Base-by-base conservation (phyloP, 2,329 filamentous ascomycete species). In the Botrytis galanthina region DNA sequence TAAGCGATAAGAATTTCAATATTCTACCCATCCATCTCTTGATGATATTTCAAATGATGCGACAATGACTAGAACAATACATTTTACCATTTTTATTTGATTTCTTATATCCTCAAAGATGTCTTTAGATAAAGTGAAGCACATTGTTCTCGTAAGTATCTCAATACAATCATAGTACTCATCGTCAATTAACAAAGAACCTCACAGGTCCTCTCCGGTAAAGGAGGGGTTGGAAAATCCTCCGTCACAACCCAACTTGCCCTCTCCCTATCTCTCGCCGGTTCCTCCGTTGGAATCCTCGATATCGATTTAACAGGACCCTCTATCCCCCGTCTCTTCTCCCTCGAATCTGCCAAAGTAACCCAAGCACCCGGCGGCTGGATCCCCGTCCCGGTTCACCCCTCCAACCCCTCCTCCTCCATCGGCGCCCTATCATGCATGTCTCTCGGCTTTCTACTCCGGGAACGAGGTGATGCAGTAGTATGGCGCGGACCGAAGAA, bases 401-500 rank as follows among this genome's bases (percentile, higher is more conserved):
- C 71, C 80, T 87, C 88, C 14, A 83, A 88, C 76, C 79, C 84
- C 5, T 80, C 82, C 9, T 80, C 82, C 42, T 86, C 86, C 4
- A 83, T 90, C 37, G 93, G 92, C 1, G 85, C 90, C 48, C 85
- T 95, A 16, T 88, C 90, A 75, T 96, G 94, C 82, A 98, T 98
- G 92, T 97, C 94, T 72, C 86, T 99, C 1, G 96, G 95, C 4
- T 98, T 99, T 79, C 87, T 99, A 10, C 87, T 99, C 9, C 90
- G 91, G 5, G 89, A 90, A 75, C 87, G 95, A 78, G 93, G 93
- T 75, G 94, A 98, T 79, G 95, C 96, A 0, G 95, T 99, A 0
- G 96, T 99, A 57, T 99, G 96, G 96, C 90, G 96, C 71, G 96
- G 96, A 0, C 96, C 96, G 3, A 99, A 99, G 84, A 99, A 99